Conservation (phyloP, 2,329 filamentous ascomycete species). For the Trichoderma atroviride region DNA sequence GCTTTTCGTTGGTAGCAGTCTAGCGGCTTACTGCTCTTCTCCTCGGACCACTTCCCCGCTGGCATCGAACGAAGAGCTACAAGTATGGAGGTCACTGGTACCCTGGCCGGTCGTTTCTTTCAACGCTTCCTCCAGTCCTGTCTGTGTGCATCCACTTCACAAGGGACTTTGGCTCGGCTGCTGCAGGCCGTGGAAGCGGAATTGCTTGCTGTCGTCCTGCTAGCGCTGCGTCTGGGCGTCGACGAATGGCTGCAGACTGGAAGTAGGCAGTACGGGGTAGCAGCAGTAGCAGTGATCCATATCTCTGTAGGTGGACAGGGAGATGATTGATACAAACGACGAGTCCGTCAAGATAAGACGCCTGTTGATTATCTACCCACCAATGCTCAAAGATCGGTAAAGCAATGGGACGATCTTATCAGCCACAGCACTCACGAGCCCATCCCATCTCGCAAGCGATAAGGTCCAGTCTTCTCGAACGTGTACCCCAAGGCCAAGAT, state of each 20-base stretch:
- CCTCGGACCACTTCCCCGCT: conserved; percentile 24
- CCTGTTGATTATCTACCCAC: background rate
- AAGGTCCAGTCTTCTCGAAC: background rate
- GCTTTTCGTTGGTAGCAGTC: conserved; percentile 12
- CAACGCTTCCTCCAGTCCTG: background rate
- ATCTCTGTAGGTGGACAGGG: background rate
- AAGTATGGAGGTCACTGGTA: background rate
- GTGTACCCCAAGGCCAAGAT: background rate
- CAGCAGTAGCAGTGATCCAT: background rate
- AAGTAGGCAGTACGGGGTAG: background rate
- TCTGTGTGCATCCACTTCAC: background rate
- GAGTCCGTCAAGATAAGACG: background rate
- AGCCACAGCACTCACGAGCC: background rate
- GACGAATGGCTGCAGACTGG: background rate
- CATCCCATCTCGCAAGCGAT: conserved; percentile 7
- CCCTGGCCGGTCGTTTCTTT: background rate
- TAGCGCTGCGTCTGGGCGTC: conserved; percentile 10
- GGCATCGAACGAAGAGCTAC: background rate
- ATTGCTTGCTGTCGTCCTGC: conserved; percentile 9
- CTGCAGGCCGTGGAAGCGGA: conserved; percentile 4
- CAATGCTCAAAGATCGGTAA: background rate
- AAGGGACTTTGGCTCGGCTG: background rate
- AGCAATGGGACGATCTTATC: background rate
- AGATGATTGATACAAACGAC: background rate
- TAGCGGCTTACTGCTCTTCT: conserved; percentile 19